These are phyloP conservation scores for Eruca vesicaria DNA, from an alignment of 441 rosid species.

Conservation along the genomic window DNA sequence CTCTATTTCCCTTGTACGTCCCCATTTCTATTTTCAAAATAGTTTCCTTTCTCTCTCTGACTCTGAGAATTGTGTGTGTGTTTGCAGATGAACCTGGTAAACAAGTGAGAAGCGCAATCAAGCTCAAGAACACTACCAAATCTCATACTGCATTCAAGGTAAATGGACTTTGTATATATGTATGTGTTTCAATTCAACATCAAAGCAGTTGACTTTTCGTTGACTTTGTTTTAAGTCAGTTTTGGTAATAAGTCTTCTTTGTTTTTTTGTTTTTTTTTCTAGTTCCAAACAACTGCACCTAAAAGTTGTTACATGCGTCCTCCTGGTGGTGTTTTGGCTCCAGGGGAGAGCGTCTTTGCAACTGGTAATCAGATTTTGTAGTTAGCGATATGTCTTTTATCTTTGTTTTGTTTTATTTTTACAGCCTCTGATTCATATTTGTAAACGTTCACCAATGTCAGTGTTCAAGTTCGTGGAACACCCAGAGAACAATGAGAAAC, in stretches of 20 bases:
- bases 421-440: conserved; percentile 6
- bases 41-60: not conserved
- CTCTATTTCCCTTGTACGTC: conserved; percentile 79
- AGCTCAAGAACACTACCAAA: conserved; percentile 65
- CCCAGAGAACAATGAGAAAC: conserved; percentile 64
- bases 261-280: not conserved
- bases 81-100: conserved; percentile 70
- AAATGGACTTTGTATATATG: not conserved
- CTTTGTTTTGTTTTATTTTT: not conserved
- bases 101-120: conserved; percentile 65
- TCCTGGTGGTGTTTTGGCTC: conserved; percentile 72
- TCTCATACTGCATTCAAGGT: conserved; percentile 29
- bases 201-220: not conserved
- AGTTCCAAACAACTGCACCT: conserved; percentile 82
- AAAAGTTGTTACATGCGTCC: conserved; percentile 85
- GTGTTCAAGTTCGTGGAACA: conserved; percentile 78
- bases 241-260: not conserved
- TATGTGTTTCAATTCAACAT: too few species aligned
- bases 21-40: not conserved
- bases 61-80: not conserved
- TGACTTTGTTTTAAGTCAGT: too few species aligned
- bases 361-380: conserved; percentile 45
- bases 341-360: conserved; percentile 65
- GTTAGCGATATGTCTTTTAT: not conserved
- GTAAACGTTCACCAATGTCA: conserved; percentile 10